These are phyloP conservation scores for Suhomyces tanzawaensis DNA, from an alignment of 805 yeast species.

Conservation along the genomic window DNA sequence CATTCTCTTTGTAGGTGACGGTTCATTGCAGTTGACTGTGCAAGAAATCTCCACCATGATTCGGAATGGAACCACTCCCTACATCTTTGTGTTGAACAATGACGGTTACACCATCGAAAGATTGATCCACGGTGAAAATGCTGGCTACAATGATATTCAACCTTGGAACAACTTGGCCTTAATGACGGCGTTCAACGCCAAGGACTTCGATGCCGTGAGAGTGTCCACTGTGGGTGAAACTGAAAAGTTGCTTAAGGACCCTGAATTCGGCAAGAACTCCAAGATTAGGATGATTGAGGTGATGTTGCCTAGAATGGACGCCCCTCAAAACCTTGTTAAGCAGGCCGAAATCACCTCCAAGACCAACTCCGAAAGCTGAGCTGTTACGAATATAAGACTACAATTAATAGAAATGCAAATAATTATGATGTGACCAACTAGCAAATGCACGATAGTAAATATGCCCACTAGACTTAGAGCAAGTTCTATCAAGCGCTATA, in stretches of 20 bases:
- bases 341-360: conserved; percentile 21
- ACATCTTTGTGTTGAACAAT: conserved; percentile 67
- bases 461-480: too few relatives aligned
- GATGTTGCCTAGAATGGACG: conserved; percentile 68
- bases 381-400: not conserved
- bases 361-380: conserved; percentile 9
- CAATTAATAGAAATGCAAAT: conserved; percentile 5
- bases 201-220: conserved; percentile 51
- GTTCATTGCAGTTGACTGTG: conserved; percentile 71
- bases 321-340: conserved; percentile 54
- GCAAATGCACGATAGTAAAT: too few relatives aligned
- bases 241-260: conserved; percentile 46
- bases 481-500: too few relatives aligned
- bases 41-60: conserved; percentile 71
- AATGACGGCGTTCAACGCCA: conserved; percentile 60
- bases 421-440: too few relatives aligned
- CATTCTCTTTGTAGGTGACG: conserved; percentile 69
- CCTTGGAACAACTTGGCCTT: conserved; percentile 63
- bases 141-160: conserved; percentile 65
- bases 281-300: conserved; percentile 67
- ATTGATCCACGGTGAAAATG: conserved; percentile 66
- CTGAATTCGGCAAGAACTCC: conserved; percentile 50
- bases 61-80: conserved; percentile 65
- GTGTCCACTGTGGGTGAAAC: conserved; percentile 59
- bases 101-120: conserved; percentile 75